Evolutionary conservation across 768 basidiomycete genomes (phyloP).

Genomic region (Scleroderma citrinum): DNA sequence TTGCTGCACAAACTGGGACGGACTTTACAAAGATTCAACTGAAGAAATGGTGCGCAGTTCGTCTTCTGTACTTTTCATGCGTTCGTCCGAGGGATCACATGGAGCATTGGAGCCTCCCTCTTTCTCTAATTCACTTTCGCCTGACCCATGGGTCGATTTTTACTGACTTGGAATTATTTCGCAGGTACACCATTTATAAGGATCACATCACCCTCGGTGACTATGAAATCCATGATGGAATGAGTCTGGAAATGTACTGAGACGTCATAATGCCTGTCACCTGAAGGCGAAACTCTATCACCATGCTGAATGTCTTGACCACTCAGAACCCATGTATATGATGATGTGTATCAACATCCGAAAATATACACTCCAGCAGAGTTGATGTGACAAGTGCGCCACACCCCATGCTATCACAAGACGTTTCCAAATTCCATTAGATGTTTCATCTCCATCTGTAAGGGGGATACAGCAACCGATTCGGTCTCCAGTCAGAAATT

Average conservation of each 20-base stretch:
- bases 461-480: slow-evolving; percentile 13
- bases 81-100: neutral
- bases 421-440: neutral
- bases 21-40: slow-evolving; percentile 79
- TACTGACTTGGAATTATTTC: neutral
- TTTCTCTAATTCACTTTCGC: neutral
- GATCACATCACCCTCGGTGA: slow-evolving; percentile 92
- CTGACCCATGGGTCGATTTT: neutral
- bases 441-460: neutral
- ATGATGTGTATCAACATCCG: slow-evolving; percentile 8
- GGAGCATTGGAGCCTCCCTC: neutral
- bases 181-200: slow-evolving; percentile 92
- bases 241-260: slow-evolving; percentile 91
- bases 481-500: slow-evolving; percentile 8
- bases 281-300: neutral
- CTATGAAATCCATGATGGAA: slow-evolving; percentile 90
- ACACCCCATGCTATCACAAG: neutral
- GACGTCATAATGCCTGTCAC: neutral
- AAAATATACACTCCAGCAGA: neutral
- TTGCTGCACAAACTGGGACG: slow-evolving; percentile 94
- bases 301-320: slow-evolving; percentile 5
- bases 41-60: slow-evolving; percentile 82
- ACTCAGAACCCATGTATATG: slow-evolving; percentile 4
- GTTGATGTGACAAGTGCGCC: neutral
- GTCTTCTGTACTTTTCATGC: neutral